A percentile compares a stretch with the other conserved stretches of the same genome.
Evolutionary conservation across 2,329 filamentous ascomycete species (phyloP).

Genomic region (Penicillium freii): DNA sequence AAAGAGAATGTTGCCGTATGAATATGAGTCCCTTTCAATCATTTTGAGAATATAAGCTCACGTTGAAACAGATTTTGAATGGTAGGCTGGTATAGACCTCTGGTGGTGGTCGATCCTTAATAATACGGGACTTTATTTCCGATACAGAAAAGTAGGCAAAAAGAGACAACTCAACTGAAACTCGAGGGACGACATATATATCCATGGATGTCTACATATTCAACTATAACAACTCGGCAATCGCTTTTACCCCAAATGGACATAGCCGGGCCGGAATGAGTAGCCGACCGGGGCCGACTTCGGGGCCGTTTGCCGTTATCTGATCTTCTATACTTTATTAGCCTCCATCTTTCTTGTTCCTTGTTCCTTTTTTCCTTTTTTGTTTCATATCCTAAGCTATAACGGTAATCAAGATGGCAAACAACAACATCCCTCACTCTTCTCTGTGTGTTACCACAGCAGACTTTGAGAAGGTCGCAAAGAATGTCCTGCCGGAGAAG

Average conservation of each 20-base stretch:
- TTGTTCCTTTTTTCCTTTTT: background rate
- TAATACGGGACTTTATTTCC: background rate
- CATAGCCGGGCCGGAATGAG: background rate
- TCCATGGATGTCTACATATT: background rate
- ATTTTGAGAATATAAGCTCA: background rate
- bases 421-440: conserved; percentile 5
- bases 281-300: conserved; percentile 1
- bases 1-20: conserved; percentile 12
- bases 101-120: background rate
- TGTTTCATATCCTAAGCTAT: background rate
- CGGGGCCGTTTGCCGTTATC: conserved; percentile 7
- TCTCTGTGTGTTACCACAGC: conserved; percentile 11
- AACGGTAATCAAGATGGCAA: background rate
- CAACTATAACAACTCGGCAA: background rate
- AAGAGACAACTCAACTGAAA: background rate
- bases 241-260: background rate
- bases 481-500: conserved; percentile 15
- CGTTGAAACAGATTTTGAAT: background rate
- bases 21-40: background rate
- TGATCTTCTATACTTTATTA: background rate
- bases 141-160: background rate
- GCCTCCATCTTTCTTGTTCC: background rate
- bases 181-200: too few species aligned
- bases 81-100: background rate
- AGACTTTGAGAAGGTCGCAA: conserved; percentile 18